A percentile compares a stretch with the other conserved stretches of the same genome.
These are phyloP conservation scores for Alisma plantagoaquatica DNA, from an alignment of 106 monocot species.

Conservation along the genomic window DNA sequence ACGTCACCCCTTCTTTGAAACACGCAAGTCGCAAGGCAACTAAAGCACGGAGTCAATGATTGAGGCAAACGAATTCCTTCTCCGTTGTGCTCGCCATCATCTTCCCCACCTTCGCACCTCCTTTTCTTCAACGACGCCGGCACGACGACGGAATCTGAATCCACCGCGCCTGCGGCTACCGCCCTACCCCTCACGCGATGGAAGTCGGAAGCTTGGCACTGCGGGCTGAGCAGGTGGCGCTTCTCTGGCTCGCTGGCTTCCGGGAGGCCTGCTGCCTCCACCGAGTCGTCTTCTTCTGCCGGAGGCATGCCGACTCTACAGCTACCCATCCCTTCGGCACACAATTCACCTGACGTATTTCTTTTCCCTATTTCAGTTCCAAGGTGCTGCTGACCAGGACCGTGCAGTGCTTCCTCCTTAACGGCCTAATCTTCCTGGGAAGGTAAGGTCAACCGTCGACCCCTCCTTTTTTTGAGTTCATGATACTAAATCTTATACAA, in stretches of 20 bases:
- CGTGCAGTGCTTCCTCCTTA: slow-evolving; percentile 91
- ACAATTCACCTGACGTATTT: background rate
- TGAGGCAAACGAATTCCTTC: no score
- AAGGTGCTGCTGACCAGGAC: slow-evolving; percentile 48
- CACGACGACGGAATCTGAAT: no score
- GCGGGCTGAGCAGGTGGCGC: slow-evolving; percentile 27
- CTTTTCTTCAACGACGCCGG: no score
- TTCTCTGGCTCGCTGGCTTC: slow-evolving; percentile 85
- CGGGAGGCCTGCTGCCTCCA: slow-evolving; percentile 83
- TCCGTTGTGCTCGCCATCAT: no score
- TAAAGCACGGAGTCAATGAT: no score
- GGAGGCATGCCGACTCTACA: slow-evolving; percentile 7
- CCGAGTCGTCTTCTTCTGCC: slow-evolving; percentile 55
- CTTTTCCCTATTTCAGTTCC: slow-evolving; percentile 40
- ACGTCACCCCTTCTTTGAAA: no score
- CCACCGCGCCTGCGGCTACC: no score
- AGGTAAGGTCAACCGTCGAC: slow-evolving; percentile 28
- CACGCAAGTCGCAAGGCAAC: no score
- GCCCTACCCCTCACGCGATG: no score
- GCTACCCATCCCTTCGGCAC: background rate
- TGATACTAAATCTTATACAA: background rate
- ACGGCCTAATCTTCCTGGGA: slow-evolving; percentile 88
- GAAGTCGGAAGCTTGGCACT: slow-evolving; percentile 15
- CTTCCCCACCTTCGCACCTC: no score
- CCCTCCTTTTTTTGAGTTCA: background rate